Conservation (phyloP, 2,329 filamentous ascomycete species). For the Furcasterigmium sp. region DNA sequence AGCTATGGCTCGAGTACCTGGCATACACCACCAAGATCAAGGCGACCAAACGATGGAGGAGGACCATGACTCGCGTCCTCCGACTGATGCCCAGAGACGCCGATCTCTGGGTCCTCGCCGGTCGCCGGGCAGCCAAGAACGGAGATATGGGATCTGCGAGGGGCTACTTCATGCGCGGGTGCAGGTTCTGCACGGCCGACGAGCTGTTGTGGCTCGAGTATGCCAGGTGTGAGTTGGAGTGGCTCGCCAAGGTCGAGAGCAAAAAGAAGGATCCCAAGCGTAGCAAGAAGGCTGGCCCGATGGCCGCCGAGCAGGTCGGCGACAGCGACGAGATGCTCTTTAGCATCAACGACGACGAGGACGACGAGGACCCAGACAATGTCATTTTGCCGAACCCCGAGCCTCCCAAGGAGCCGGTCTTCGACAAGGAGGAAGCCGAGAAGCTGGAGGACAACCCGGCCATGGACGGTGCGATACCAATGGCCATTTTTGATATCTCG, state of each 20-base stretch:
- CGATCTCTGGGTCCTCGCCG: conserved; percentile 82
- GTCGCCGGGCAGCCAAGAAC: conserved; percentile 69
- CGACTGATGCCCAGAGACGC: conserved; percentile 80
- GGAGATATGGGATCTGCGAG: conserved; percentile 85
- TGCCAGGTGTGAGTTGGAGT: conserved; percentile 86
- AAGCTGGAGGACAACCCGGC: conserved; percentile 72
- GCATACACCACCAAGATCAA: conserved; percentile 69
- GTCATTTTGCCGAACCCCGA: conserved; percentile 38
- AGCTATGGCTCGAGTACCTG: conserved; percentile 87
- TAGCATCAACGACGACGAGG: conserved; percentile 39
- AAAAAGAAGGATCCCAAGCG: conserved; percentile 52
- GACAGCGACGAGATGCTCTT: conserved; percentile 42
- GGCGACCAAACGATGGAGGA: conserved; percentile 61
- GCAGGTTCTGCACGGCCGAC: conserved; percentile 79
- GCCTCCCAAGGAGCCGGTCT: conserved; percentile 36
- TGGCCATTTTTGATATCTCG: conserved; percentile 85
- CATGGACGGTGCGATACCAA: conserved; percentile 86
- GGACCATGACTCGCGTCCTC: conserved; percentile 62
- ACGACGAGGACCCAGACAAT: conserved; percentile 33
- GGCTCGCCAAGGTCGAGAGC: conserved; percentile 74
- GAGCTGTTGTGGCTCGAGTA: conserved; percentile 83
- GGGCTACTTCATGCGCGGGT: conserved; percentile 80
- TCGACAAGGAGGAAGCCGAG: conserved; percentile 38
- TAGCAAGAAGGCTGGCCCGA: conserved; percentile 50
- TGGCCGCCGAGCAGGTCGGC: conserved; percentile 42